phyloP scores from a whole-genome alignment of 2,329 filamentous ascomycete genomes.

The Microcyclosporella mali region DNA sequence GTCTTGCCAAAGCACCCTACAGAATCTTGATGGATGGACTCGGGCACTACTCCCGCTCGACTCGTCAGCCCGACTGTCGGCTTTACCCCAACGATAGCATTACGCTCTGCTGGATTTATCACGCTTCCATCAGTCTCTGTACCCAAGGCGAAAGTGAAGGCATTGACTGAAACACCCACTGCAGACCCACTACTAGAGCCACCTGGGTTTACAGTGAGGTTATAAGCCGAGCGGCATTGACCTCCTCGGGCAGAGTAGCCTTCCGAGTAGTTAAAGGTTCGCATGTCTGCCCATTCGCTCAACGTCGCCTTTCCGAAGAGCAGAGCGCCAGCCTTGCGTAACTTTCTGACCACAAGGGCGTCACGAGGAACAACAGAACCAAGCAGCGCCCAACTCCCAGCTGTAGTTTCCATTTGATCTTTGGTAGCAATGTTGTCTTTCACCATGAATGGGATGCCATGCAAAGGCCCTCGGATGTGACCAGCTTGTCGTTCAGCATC shows the following conservation, averaged over 20 bases:
- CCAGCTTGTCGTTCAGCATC: constrained; percentile 56
- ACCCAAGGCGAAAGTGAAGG: constrained; percentile 59
- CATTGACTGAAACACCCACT: constrained; percentile 58
- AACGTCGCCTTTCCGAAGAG: constrained; percentile 65
- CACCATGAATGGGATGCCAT: constrained; percentile 69
- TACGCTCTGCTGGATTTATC: constrained; percentile 65
- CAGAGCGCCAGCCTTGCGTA: constrained; percentile 61
- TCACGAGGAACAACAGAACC: constrained; percentile 63
- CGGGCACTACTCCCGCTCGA: constrained; percentile 53
- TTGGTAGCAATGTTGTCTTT: constrained; percentile 68
- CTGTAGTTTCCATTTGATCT: constrained; percentile 68
- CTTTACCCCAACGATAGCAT: constrained; percentile 66
- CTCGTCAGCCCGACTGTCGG: constrained; percentile 69
- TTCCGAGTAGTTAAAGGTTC: constrained; percentile 60
- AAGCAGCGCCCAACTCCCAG: constrained; percentile 61
- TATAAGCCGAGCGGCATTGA: constrained; percentile 61
- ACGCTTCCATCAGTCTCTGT: constrained; percentile 67
- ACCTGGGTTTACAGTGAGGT: constrained; percentile 61
- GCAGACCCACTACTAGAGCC: constrained; percentile 64
- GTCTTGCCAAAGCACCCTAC: constrained; percentile 63
- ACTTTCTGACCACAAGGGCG: constrained; percentile 54
- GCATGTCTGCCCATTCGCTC: constrained; percentile 70
- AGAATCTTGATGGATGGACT: constrained; percentile 61
- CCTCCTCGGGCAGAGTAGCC: constrained; percentile 61
- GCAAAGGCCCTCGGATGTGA: constrained; percentile 57